These are phyloP conservation scores for Digitaria exilis DNA, from an alignment of 202 grass and related monocot species.

Conservation along the genomic window DNA sequence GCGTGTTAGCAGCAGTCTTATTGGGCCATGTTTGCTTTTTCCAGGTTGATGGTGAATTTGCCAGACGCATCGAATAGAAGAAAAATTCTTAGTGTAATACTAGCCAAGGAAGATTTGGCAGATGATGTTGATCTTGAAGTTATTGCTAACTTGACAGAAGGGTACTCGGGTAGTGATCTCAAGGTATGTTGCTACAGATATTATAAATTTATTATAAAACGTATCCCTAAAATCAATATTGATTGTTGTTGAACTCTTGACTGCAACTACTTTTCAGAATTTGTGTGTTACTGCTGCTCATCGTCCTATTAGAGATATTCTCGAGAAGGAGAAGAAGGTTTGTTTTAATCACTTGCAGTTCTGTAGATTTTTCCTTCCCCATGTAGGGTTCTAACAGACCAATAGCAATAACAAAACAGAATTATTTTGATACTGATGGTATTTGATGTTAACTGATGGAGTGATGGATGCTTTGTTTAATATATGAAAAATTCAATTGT, in stretches of 20 bases:
- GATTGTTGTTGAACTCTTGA: not conserved
- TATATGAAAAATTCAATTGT: conserved; percentile 30
- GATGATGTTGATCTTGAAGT: conserved; percentile 78
- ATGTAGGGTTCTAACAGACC: not conserved
- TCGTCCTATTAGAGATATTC: conserved; percentile 85
- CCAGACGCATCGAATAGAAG: conserved; percentile 88
- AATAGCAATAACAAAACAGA: not conserved
- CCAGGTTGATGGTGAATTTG: conserved; percentile 99
- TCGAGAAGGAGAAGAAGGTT: conserved; percentile 97
- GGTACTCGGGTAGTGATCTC: conserved; percentile 96
- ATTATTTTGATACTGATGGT: not conserved
- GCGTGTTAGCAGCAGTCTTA: conserved; percentile 17
- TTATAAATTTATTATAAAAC: not conserved
- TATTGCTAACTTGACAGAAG: conserved; percentile 87
- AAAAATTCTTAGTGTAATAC: conserved; percentile 92
- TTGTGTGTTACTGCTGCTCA: conserved; percentile 96
- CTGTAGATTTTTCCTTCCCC: not conserved
- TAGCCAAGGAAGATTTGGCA: conserved; percentile 92
- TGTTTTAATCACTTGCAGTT: conserved; percentile 30
- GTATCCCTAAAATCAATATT: conserved; percentile 10
- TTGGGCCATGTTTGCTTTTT: conserved; percentile 29
- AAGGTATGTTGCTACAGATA: conserved; percentile 55
- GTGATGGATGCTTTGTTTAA: not conserved
- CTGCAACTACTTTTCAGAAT: conserved; percentile 62
- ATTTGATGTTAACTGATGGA: conserved; percentile 9